Conservation (phyloP, 106 monocot genomes). For the Phalaenopsis aphrodite region DNA sequence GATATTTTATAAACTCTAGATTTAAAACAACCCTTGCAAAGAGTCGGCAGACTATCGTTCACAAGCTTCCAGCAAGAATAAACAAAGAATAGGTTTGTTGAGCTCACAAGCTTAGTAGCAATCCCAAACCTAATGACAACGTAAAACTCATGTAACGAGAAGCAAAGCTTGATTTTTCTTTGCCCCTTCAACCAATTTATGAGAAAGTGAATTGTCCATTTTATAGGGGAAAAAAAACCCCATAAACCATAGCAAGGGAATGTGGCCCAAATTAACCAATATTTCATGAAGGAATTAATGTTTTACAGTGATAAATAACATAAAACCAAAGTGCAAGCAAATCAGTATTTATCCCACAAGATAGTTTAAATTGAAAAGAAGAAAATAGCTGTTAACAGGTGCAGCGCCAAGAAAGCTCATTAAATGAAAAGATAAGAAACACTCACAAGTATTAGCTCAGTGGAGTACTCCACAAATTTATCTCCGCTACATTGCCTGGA, state of each 20-base stretch:
- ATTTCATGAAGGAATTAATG: background rate
- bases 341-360: background rate
- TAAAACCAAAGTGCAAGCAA: background rate
- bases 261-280: too few species aligned
- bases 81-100: background rate
- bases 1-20: too few species aligned
- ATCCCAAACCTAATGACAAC: background rate
- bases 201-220: background rate
- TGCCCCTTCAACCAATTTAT: background rate
- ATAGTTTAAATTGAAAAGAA: background rate
- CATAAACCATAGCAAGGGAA: too few species aligned
- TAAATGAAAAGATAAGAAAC: background rate
- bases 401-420: background rate
- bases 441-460: conserved; percentile 5
- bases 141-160: background rate
- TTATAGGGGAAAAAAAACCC: background rate
- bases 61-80: background rate
- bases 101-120: background rate
- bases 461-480: background rate
- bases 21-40: too few species aligned
- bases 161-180: background rate
- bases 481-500: background rate
- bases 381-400: background rate
- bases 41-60: too few species aligned
- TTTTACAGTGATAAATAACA: background rate